Conservation (phyloP, 768 basidiomycete genomes). For the Leccinum ochraceum region DNA sequence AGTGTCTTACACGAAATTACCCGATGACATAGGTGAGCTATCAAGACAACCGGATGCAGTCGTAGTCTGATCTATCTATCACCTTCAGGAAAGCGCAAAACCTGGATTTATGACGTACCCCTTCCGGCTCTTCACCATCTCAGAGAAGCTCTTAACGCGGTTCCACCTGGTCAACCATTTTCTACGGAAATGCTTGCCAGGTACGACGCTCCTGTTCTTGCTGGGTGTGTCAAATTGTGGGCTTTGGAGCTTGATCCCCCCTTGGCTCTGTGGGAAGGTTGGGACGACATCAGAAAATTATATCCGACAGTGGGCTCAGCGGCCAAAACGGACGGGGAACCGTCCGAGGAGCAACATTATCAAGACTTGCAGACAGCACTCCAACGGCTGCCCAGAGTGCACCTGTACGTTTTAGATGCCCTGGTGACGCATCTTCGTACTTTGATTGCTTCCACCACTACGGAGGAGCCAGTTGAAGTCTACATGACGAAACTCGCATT, state of each 20-base stretch:
- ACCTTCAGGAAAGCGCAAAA: constrained; percentile 72
- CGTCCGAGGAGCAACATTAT: constrained; percentile 58
- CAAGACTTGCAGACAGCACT: constrained; percentile 63
- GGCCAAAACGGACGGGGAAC: constrained; percentile 51
- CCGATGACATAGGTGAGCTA: constrained; percentile 62
- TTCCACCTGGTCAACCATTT: constrained; percentile 51
- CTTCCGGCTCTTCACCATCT: constrained; percentile 81
- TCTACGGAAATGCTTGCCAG: constrained; percentile 59
- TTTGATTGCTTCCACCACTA: constrained; percentile 66
- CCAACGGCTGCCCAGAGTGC: constrained; percentile 72
- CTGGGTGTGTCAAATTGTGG: constrained; percentile 86
- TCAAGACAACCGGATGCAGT: not conserved
- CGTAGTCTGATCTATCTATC: constrained; percentile 5
- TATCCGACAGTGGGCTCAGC: constrained; percentile 76
- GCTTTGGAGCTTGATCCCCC: constrained; percentile 90
- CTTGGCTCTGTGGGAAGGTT: constrained; percentile 80
- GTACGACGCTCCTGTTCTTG: constrained; percentile 86
- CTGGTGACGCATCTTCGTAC: constrained; percentile 75
- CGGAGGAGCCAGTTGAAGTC: constrained; percentile 73
- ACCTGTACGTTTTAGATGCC: constrained; percentile 77
- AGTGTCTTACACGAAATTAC: constrained; percentile 59
- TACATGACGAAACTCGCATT: constrained; percentile 87
- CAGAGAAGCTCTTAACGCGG: constrained; percentile 77
- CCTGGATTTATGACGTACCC: constrained; percentile 96
- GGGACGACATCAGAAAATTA: constrained; percentile 88